Base-by-base conservation (phyloP, 495 filamentous ascomycete species). In the Daldinia loculata region DNA sequence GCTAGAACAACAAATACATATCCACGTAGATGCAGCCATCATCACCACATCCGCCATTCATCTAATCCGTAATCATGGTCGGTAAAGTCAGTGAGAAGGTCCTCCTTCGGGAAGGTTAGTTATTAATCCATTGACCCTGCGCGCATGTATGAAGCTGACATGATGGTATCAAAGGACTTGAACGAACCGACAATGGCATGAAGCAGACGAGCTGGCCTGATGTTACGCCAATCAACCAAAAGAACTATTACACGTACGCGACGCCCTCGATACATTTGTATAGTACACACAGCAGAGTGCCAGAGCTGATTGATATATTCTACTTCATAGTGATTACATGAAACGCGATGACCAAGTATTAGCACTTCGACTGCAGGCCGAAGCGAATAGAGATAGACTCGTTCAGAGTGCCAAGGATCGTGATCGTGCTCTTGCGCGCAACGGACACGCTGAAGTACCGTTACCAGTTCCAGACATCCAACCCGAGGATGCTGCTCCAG, bases 201-300 rank as follows among this genome's bases (percentile, higher is more conserved):
- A 94, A 93, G 75, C 87, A 93, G 57, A 94, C 94, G 26, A 95
- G 86, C 80, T 99, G 95, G 95, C 96, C 95, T 19, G 90, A 94
- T 72, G 88, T 97, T 45, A 84, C 85, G 15, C 90, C 94, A 75
- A 99, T 99, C 78, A 99, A 99, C 76, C 95, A 99, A 76, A 99
- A 99, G 81, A 99, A 99, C 80, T 99, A 99, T 80, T 99, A 99
- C 75, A 99, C 95, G 93, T 97, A 85, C 61, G 93, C 85, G 22
- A 58, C 60, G 22, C 48, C 30, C 29, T 51, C 29, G 5, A 43
- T 17, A 24, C 22, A 26, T 15, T 22, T 17, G 1, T n/a, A 14
- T 9, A 30, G 5, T 17, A 34, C 11, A 48, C 22, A 15, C 32
- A 26, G 7, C n/a, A 0, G 8, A 11, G 48, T 39, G 24, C 9